Percentiles rank a stretch among this genome's conserved stretches.
These are phyloP conservation scores for Flaveria robusta DNA, from an alignment of 129 eudicot species.

Conservation along the genomic window DNA sequence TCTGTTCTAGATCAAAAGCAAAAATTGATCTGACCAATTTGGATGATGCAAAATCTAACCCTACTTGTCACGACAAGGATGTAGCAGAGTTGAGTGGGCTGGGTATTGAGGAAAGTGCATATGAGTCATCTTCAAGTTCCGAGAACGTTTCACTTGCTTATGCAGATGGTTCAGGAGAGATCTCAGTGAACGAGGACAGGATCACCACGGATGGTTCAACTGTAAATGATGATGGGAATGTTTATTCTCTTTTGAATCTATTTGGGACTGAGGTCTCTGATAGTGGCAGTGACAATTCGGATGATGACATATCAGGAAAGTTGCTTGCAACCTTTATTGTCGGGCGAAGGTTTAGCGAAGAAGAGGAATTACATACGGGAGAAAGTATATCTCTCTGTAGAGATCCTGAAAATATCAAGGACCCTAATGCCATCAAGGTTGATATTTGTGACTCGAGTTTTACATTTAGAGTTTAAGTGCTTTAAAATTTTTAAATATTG, in stretches of 20 bases:
- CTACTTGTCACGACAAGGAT: conserved; percentile 21
- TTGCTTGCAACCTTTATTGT: conserved; percentile 67
- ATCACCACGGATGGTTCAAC: conserved; percentile 14
- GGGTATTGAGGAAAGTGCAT: conserved; percentile 31
- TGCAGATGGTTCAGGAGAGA: conserved; percentile 31
- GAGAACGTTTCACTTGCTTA: conserved; percentile 14
- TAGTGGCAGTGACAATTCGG: conserved; percentile 33
- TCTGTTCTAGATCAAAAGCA: conserved; percentile 45
- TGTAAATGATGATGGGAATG: conserved; percentile 22
- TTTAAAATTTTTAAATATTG: too few species aligned
- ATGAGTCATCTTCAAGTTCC: conserved; percentile 31
- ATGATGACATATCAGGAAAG: conserved; percentile 43
- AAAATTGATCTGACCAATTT: conserved; percentile 22
- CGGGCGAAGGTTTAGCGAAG: conserved; percentile 67
- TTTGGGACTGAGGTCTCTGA: conserved; percentile 32
- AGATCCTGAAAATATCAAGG: conserved; percentile 76
- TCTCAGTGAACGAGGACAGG: conserved; percentile 17
- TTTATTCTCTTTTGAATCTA: conserved; percentile 18
- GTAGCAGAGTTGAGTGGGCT: neutral
- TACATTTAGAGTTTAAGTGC: conserved; percentile 6
- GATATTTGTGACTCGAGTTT: conserved; percentile 5
- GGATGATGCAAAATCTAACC: conserved; percentile 29
- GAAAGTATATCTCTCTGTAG: conserved; percentile 57
- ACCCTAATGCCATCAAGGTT: conserved; percentile 88
- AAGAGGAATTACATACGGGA: conserved; percentile 49